Evolutionary conservation across 345 rosid genomes (phyloP).

Genomic region (Lepidium sativum): DNA sequence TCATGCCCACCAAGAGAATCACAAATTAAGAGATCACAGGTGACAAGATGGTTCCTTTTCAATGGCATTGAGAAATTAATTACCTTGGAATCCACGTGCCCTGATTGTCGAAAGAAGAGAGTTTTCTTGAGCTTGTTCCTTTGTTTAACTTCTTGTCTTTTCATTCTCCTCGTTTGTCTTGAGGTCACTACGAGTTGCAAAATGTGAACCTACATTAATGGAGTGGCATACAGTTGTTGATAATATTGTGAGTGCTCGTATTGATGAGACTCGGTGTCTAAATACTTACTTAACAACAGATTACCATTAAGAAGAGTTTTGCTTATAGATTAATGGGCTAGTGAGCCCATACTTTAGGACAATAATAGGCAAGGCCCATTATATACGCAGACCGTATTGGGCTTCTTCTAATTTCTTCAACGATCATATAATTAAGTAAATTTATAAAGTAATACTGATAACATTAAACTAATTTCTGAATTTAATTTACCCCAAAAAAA

Average conservation of each 20-base stretch:
- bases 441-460: too few relatives aligned
- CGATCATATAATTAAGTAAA: too few relatives aligned
- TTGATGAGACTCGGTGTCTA: slow-evolving; percentile 1
- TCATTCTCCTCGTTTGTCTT: background rate
- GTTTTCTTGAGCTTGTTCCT: background rate
- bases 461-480: too few relatives aligned
- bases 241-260: background rate
- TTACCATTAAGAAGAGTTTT: background rate
- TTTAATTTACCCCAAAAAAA: too few relatives aligned
- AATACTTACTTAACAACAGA: background rate
- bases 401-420: too few relatives aligned
- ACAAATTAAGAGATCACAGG: background rate
- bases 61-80: background rate
- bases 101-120: background rate
- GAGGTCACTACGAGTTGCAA: background rate
- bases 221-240: slow-evolving; percentile 20
- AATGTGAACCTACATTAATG: slow-evolving; percentile 18
- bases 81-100: background rate
- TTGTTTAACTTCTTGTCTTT: background rate
- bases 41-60: background rate
- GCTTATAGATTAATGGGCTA: background rate
- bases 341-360: background rate
- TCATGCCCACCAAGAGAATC: background rate
- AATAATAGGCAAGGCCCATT: background rate
- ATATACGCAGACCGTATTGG: too few relatives aligned